phyloP scores from a whole-genome alignment of 2,329 filamentous ascomycete species.

The Epichloe sylvatica region DNA sequence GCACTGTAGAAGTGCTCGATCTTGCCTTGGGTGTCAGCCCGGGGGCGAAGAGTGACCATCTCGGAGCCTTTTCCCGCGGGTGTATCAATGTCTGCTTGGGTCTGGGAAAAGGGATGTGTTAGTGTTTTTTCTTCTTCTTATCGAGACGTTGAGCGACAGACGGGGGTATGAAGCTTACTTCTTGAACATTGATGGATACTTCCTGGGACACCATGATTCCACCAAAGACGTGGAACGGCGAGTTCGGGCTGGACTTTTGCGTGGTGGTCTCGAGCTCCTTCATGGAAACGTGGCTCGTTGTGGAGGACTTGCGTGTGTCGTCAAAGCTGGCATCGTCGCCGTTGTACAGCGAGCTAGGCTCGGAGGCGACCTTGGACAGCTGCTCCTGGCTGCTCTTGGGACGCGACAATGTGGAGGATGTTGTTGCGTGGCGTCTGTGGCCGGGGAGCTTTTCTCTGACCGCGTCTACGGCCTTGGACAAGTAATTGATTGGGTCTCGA shows the following conservation, averaged over 20 bases:
- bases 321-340: slow-evolving; percentile 7
- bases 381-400: slow-evolving; percentile 7
- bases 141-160: no score
- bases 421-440: not conserved
- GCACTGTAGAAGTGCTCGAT: slow-evolving; percentile 4
- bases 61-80: not conserved
- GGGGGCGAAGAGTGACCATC: not conserved
- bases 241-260: slow-evolving; percentile 8
- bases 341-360: slow-evolving; percentile 2
- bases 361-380: slow-evolving; percentile 2
- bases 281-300: slow-evolving; percentile 6
- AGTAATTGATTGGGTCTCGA: not conserved
- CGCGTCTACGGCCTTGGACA: slow-evolving; percentile 1
- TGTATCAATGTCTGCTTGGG: not conserved
- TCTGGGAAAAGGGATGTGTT: not conserved
- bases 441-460: not conserved
- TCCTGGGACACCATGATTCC: slow-evolving; percentile 51
- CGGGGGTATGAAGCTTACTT: slow-evolving; percentile 3
- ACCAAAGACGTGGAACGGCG: slow-evolving; percentile 23
- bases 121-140: not conserved
- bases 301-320: slow-evolving; percentile 4
- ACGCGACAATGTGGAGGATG: not conserved
- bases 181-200: slow-evolving; percentile 37
- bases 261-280: slow-evolving; percentile 8
- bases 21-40: not conserved